Base-by-base conservation (phyloP, 192 early-diverging fungal genomes). In the Pilobolus umbonatus region DNA sequence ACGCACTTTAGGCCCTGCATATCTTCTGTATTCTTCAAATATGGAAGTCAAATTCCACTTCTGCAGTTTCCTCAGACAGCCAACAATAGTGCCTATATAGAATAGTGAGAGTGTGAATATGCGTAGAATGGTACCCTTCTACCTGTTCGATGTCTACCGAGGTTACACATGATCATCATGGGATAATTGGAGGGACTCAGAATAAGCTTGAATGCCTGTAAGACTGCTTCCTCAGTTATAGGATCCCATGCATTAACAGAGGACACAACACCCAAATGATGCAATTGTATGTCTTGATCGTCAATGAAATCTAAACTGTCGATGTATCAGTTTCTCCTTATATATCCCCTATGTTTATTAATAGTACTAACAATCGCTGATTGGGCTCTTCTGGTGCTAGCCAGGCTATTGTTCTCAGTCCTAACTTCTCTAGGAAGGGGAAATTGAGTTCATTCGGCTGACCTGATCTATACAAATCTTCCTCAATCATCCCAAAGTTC, bases 361-460 rank as follows among this genome's bases (percentile, higher is more conserved):
- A 50, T 47, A 31, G 7, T 15, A 64, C 78, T 61, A 78, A 90
- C 88, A 96, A 94, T 42, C 89, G 79, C 66, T 94, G 93, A 60
- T 93, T 93, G 3, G 96, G 96, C 58, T 96, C 95, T 79, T 98
- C 94, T 10, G 93, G 93, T 10, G 95, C 97, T 25, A 99, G 83
- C 84, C 89, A 99, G 0, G 96, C 82, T 29, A 99, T 90, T 9
- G 93, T 95, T 45, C 90, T 90, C 54, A 99, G 80, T 5, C 88
- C 93, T 3, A 99, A 86, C 64, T 92, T 95, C 64, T 98, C 97
- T 55, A 99, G 81, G 64, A 98, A 97, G 0, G 97, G 97, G 70
- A 98, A 99, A 79, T 99, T 99, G 55, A 99, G 85, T 75, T 99
- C 97, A 68, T 99, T 98, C 14, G 97, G 97, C 68, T 98, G 94